phyloP scores from a whole-genome alignment of 129 eudicot species.

The Calendula officinalis region DNA sequence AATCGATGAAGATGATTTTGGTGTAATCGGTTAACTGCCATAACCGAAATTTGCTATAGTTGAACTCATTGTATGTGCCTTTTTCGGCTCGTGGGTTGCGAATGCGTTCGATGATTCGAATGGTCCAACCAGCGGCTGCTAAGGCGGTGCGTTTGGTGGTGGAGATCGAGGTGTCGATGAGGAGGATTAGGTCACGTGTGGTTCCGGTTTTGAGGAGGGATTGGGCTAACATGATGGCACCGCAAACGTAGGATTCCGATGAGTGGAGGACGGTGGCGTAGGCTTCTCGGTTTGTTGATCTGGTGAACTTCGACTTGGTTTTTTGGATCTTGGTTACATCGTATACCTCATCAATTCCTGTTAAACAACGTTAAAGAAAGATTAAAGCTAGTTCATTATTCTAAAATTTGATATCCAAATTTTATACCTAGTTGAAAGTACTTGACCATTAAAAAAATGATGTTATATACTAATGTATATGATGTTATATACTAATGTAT shows the following conservation, averaged over 20 bases:
- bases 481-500: too few relatives aligned
- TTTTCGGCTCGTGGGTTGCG: slow-evolving; percentile 84
- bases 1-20: slow-evolving; percentile 76
- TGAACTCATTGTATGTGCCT: slow-evolving; percentile 73
- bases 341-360: slow-evolving; percentile 65
- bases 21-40: slow-evolving; percentile 88
- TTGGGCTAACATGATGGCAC: slow-evolving; percentile 84
- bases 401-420: too few relatives aligned
- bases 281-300: slow-evolving; percentile 49
- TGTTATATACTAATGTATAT: too few relatives aligned
- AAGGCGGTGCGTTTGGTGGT: slow-evolving; percentile 48
- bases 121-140: slow-evolving; percentile 77
- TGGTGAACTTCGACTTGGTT: slow-evolving; percentile 5
- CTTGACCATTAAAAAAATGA: too few relatives aligned
- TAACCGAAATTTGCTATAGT: slow-evolving; percentile 78
- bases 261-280: slow-evolving; percentile 90
- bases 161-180: slow-evolving; percentile 72
- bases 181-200: slow-evolving; percentile 74
- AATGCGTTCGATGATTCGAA: slow-evolving; percentile 70
- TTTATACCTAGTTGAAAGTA: too few relatives aligned
- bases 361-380: not conserved
- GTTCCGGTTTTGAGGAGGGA: slow-evolving; percentile 61
- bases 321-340: slow-evolving; percentile 46
- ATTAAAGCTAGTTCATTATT: not conserved
- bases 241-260: slow-evolving; percentile 73